Conservation (phyloP, 208 protist genomes). For the Trichomonas tenax region DNA sequence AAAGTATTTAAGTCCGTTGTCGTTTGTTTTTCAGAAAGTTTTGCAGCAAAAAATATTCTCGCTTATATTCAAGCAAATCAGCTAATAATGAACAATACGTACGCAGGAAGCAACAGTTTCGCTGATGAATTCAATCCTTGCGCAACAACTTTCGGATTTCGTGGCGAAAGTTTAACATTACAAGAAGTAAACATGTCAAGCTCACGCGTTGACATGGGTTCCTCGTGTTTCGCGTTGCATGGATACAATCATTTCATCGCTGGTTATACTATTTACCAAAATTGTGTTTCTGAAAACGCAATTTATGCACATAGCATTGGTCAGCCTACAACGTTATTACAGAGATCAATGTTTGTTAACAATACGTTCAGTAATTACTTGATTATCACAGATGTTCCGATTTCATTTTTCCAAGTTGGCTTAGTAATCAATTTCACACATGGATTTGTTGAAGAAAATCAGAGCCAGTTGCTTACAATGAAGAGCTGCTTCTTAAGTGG, state of each 20-base stretch:
- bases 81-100: not conserved
- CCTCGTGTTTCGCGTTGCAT: not conserved
- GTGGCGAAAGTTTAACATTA: not conserved
- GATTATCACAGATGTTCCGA: not conserved
- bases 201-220: not conserved
- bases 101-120: not conserved
- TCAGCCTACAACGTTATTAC: not conserved
- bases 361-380: not conserved
- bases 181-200: not conserved
- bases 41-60: not conserved
- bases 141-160: not conserved
- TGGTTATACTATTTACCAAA: not conserved
- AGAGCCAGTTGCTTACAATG: not conserved
- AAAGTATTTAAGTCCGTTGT: not conserved
- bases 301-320: not conserved
- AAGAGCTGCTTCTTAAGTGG: not conserved
- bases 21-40: not conserved
- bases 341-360: not conserved
- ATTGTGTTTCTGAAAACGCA: not conserved
- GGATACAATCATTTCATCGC: not conserved
- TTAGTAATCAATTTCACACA: not conserved
- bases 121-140: not conserved
- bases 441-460: not conserved
- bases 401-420: not conserved
- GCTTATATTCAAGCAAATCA: not conserved